Evolutionary conservation across 352 stramenopile species (phyloP).

Genomic region (Globisporangium spinosum): DNA sequence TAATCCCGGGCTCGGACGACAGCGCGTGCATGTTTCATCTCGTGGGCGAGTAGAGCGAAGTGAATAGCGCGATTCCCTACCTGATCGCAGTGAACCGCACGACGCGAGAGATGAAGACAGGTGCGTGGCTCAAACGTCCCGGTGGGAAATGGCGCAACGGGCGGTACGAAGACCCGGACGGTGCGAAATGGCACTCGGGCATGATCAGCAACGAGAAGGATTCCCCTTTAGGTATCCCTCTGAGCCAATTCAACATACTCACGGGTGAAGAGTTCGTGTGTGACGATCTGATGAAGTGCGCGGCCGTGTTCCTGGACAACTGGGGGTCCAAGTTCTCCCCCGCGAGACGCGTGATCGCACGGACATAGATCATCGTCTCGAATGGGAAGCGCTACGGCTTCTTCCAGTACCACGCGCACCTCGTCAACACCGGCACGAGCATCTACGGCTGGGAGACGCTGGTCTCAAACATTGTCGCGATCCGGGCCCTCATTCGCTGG

Average conservation of each 20-base stretch:
- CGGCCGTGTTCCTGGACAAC: background rate
- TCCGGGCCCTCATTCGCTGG: slow-evolving; percentile 9
- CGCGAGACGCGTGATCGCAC: background rate
- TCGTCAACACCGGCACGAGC: background rate
- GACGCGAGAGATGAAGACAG: slow-evolving; percentile 20
- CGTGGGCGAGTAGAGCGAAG: slow-evolving; percentile 6
- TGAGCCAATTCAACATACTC: slow-evolving; percentile 21
- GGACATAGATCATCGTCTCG: slow-evolving; percentile 9
- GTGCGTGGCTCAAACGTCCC: slow-evolving; percentile 17
- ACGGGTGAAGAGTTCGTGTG: slow-evolving; percentile 6
- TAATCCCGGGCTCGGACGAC: slow-evolving; percentile 13
- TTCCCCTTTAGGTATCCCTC: slow-evolving; percentile 12
- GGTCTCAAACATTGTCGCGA: slow-evolving; percentile 6
- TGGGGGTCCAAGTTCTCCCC: background rate
- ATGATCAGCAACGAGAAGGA: slow-evolving; percentile 19
- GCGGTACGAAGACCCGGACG: slow-evolving; percentile 25
- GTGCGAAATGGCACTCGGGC: slow-evolving; percentile 21
- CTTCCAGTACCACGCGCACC: slow-evolving; percentile 10
- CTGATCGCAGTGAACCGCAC: slow-evolving; percentile 8
- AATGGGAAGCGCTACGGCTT: slow-evolving; percentile 16
- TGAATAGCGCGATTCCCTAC: background rate
- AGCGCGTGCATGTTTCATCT: slow-evolving; percentile 21
- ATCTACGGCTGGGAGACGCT: slow-evolving; percentile 6
- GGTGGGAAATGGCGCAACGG: slow-evolving; percentile 31
- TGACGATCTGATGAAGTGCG: slow-evolving; percentile 2